Base-by-base conservation (phyloP, 345 rosid species). In the Citrus inodora region DNA sequence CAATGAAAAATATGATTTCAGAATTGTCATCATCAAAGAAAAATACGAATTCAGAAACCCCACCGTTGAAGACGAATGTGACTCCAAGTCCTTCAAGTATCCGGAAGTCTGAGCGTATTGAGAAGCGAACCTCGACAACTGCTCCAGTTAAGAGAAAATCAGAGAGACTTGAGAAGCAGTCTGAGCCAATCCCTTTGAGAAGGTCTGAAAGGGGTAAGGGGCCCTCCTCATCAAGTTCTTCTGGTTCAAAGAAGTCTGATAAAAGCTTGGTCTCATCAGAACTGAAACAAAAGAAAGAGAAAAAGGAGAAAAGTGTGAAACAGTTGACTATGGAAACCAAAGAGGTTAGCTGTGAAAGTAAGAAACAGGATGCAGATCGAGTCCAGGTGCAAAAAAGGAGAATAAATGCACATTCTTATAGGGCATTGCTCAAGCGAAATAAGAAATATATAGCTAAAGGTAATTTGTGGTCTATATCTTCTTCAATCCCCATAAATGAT, bases 81-180 rank as follows among this genome's bases (percentile, higher is more conserved):
- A 62, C 61, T 79, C 87, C 86, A n/a, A 82, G 81, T 32, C 63
- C 86, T 71, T 62, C 83, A 32, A 81, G 75, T 74, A 70, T 77
- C 75, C 80, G 90, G 70, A 89, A 88, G 87, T 92, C 96, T 4
- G 93, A 80, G 78, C 82, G 89, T 28, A 82, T 85, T n/a, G 90
- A 84, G 82, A 90, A 89, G 83, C 82, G 17, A 38, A 67, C 86
- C 62, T 76, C 88, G 32, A 22, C 81, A 66, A 69, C 86, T 74
- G 80, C 87, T 70, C 83, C 87, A 37, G 82, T 32, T 48, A 71
- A 76, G 51, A 82, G 74, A 82, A 85, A 80, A 55, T 81, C 87
- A 17, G 86, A 75, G 79, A 81, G 75, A 76, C 58, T 73, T 48
- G 90, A 87, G 86, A 88, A 86, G 83, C 83, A 76, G 66, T 85